phyloP scores from a whole-genome alignment of 805 yeast species.

The Ogataea kodamae region DNA sequence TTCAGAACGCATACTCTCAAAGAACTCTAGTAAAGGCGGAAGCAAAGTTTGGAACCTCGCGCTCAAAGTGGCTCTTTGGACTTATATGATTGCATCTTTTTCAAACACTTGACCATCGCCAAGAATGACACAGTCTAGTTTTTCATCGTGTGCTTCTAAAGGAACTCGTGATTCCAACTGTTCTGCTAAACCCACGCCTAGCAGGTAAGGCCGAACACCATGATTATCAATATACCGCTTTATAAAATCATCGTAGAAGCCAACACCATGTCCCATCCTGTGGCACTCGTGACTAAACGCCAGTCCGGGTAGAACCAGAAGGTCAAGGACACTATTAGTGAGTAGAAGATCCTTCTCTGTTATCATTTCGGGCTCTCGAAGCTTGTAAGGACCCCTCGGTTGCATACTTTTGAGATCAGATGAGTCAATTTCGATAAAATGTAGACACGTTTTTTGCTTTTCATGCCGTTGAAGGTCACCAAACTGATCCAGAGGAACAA shows the following conservation, averaged over 20 bases:
- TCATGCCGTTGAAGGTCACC: conserved; percentile 24
- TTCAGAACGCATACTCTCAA: conserved; percentile 48
- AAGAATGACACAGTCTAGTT: conserved; percentile 51
- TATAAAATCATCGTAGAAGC: conserved; percentile 81
- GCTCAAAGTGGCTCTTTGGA: conserved; percentile 7
- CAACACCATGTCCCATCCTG: conserved; percentile 90
- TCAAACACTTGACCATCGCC: conserved; percentile 20
- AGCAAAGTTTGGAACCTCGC: conserved; percentile 38
- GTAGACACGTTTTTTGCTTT: conserved; percentile 43
- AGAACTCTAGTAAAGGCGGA: conserved; percentile 54
- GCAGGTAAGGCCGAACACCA: conserved; percentile 38
- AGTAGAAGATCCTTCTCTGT: conserved; percentile 23
- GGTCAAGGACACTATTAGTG: conserved; percentile 43
- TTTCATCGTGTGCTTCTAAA: conserved; percentile 60
- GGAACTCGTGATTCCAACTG: conserved; percentile 48
- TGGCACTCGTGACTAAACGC: conserved; percentile 53
- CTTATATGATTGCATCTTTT: not conserved
- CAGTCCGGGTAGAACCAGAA: conserved; percentile 81
- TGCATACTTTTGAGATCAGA: conserved; percentile 43
- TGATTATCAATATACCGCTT: conserved; percentile 41
- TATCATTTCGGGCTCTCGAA: conserved; percentile 59
- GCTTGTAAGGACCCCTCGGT: conserved; percentile 66
- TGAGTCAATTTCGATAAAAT: conserved; percentile 50
- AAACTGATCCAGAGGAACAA: conserved; percentile 30
- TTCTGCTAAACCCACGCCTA: conserved; percentile 65